Percentiles rank a stretch among this genome's conserved stretches.
Conservation (phyloP, 805 yeast genomes). For the Candida silvicultrix region DNA sequence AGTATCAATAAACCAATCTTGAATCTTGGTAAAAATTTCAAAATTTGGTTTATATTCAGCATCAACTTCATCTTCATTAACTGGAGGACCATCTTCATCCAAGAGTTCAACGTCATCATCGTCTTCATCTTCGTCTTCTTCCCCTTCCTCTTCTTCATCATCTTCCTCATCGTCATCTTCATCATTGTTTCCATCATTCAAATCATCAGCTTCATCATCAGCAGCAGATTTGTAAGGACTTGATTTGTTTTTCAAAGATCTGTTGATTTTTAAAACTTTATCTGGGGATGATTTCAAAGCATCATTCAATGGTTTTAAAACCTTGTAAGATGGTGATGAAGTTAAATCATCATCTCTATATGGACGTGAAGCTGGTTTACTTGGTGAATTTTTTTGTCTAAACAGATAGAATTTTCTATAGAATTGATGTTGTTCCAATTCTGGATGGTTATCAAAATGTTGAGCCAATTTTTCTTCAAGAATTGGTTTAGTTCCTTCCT, state of each 20-base stretch:
- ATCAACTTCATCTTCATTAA: slow-evolving; percentile 1
- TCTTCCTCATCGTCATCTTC: slow-evolving; percentile 4
- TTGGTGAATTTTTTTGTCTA: slow-evolving; percentile 23
- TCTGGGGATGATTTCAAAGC: slow-evolving; percentile 16
- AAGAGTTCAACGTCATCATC: background rate
- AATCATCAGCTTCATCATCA: slow-evolving; percentile 9
- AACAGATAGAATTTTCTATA: slow-evolving; percentile 20
- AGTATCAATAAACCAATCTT: slow-evolving; percentile 18
- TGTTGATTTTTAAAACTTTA: slow-evolving; percentile 12
- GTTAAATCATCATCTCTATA: background rate
- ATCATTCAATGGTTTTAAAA: slow-evolving; percentile 7
- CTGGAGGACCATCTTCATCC: background rate
- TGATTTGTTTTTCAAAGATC: slow-evolving; percentile 16
- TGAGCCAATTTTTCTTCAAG: slow-evolving; percentile 23
- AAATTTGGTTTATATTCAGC: slow-evolving; percentile 2
- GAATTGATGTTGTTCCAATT: slow-evolving; percentile 17
- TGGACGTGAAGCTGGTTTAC: slow-evolving; percentile 1
- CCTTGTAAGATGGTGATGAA: slow-evolving; percentile 7
- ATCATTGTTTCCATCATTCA: slow-evolving; percentile 7
- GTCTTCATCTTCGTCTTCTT: slow-evolving; percentile 9
- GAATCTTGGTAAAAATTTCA: slow-evolving; percentile 8
- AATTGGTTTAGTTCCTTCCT: slow-evolving; percentile 23
- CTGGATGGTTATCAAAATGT: slow-evolving; percentile 26
- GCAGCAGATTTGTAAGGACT: slow-evolving; percentile 17
- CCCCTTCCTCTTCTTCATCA: slow-evolving; percentile 9